These are phyloP conservation scores for Hanseniaspora uvarum DNA, from an alignment of 1,139 yeast genomes.

Conservation along the genomic window DNA sequence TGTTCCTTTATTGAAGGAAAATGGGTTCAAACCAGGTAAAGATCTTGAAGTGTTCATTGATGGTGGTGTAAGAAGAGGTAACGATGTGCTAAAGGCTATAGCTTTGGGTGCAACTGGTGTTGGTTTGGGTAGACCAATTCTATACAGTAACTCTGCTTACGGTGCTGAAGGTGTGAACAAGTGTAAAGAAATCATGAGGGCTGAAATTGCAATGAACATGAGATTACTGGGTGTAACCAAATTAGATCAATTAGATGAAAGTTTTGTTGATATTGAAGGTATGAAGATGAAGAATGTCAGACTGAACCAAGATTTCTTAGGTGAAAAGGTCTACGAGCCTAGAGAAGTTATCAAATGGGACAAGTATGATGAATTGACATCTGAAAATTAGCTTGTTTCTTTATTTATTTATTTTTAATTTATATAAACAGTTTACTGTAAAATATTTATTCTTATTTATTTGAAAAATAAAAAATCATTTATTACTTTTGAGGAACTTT, in stretches of 20 bases:
- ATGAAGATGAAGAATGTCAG: constrained; percentile 35
- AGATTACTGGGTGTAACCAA: constrained; percentile 67
- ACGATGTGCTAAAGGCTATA: constrained; percentile 57
- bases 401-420: background rate
- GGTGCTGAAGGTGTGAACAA: constrained; percentile 71
- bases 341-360: constrained; percentile 9
- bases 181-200: constrained; percentile 68
- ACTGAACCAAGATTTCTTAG: constrained; percentile 41
- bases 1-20: constrained; percentile 43
- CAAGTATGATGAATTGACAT: background rate
- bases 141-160: constrained; percentile 61
- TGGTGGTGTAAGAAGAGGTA: constrained; percentile 52
- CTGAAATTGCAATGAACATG: constrained; percentile 82
- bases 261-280: constrained; percentile 40
- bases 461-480: background rate
- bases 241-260: constrained; percentile 52
- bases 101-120: constrained; percentile 70
- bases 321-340: constrained; percentile 36
- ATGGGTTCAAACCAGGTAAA: constrained; percentile 36
- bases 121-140: constrained; percentile 63
- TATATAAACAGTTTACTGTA: background rate
- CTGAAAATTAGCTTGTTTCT: background rate
- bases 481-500: background rate
- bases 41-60: constrained; percentile 41
- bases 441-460: background rate